A percentile compares a stretch with the other conserved stretches of the same genome.
These are phyloP conservation scores for Pholiota adiposa DNA, from an alignment of 1,284 basidiomycete species.

Conservation along the genomic window DNA sequence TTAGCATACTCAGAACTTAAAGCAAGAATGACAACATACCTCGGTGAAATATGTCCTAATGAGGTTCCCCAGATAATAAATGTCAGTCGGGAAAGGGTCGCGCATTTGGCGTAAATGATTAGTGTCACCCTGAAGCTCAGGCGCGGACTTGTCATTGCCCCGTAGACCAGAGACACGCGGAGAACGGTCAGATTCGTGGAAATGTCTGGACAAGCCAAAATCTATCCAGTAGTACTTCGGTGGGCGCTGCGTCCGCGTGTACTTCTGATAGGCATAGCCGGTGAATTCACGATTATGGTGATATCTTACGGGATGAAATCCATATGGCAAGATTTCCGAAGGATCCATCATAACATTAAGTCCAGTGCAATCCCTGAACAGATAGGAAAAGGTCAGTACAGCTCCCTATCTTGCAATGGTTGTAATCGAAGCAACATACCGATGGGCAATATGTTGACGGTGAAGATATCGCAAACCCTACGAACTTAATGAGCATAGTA, in stretches of 20 bases:
- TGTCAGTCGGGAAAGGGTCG: slow-evolving; percentile 40
- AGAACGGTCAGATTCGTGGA: slow-evolving; percentile 17
- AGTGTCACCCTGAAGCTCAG: slow-evolving; percentile 11
- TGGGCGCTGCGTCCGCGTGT: slow-evolving; percentile 30
- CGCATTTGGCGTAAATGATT: neutral
- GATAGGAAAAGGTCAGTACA: neutral
- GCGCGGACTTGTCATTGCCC: slow-evolving; percentile 15
- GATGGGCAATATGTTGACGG: slow-evolving; percentile 39
- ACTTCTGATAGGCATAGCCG: slow-evolving; percentile 19
- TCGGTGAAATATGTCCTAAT: slow-evolving; percentile 31
- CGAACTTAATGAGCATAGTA: neutral
- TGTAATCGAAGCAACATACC: slow-evolving; percentile 27
- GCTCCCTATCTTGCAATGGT: too few species aligned
- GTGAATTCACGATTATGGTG: slow-evolving; percentile 24
- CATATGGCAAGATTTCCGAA: slow-evolving; percentile 27
- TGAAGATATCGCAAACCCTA: slow-evolving; percentile 41
- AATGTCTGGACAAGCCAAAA: slow-evolving; percentile 35
- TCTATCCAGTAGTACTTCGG: slow-evolving; percentile 38
- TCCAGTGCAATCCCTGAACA: neutral
- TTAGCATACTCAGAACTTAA: too few species aligned
- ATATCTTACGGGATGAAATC: slow-evolving; percentile 28
- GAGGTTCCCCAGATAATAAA: slow-evolving; percentile 40
- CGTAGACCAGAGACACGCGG: slow-evolving; percentile 22
- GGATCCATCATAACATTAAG: slow-evolving; percentile 40
- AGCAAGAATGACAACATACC: neutral